phyloP scores from a whole-genome alignment of 2,329 filamentous ascomycete genomes.

The Stagonosporopsis chrysanthemi region DNA sequence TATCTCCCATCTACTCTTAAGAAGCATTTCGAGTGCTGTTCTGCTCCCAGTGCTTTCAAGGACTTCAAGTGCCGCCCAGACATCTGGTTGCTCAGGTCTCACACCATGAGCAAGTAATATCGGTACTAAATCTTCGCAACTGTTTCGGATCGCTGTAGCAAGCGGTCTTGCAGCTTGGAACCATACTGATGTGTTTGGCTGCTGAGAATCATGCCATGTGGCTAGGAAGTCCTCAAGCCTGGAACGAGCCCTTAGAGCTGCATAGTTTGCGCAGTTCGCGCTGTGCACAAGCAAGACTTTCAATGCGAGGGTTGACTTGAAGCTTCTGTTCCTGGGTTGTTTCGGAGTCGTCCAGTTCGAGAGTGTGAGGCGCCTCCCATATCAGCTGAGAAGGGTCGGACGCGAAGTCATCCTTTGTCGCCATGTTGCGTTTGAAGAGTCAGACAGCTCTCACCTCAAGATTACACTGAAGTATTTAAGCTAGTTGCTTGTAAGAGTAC shows the following conservation, averaged over 20 bases:
- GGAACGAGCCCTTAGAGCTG: neutral
- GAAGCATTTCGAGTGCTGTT: neutral
- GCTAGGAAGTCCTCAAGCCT: neutral
- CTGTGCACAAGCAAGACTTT: neutral
- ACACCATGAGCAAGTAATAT: neutral
- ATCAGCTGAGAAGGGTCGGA: slow-evolving; percentile 1
- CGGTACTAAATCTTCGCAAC: neutral
- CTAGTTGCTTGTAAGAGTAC: neutral
- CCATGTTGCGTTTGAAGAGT: no score
- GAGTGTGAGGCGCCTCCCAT: neutral
- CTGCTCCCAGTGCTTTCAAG: neutral
- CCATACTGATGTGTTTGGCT: neutral
- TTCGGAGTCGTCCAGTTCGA: neutral
- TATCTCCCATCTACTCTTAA: neutral
- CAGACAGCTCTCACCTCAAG: neutral
- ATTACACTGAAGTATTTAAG: neutral
- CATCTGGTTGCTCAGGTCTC: neutral
- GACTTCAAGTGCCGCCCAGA: neutral
- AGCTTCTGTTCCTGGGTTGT: neutral
- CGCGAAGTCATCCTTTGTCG: neutral
- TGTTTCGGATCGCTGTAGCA: neutral
- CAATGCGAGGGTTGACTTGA: neutral
- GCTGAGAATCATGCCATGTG: neutral
- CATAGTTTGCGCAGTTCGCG: neutral
- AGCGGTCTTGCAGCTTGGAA: neutral